These are phyloP conservation scores for Deuterostichococcus epilithicus DNA, from an alignment of 139 green algal genomes.

Conservation along the genomic window DNA sequence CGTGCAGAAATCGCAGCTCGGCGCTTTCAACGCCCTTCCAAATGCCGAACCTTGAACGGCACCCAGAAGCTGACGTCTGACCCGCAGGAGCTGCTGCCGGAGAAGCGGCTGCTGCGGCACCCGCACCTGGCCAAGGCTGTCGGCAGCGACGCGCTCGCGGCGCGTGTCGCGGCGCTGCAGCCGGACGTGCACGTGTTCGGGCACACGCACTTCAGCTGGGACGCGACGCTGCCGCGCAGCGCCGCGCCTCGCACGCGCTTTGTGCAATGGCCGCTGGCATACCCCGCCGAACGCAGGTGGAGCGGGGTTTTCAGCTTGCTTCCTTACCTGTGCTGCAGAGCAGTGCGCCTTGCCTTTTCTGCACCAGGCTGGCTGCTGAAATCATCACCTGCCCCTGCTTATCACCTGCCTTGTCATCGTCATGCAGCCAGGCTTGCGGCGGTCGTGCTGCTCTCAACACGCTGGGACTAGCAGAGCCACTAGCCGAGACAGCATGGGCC, in stretches of 20 bases:
- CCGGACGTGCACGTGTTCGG: slow-evolving; percentile 61
- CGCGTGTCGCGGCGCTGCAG: slow-evolving; percentile 37
- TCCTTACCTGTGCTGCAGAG: background rate
- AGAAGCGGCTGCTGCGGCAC: slow-evolving; percentile 68
- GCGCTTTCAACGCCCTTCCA: background rate
- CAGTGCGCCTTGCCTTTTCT: background rate
- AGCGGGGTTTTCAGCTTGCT: background rate
- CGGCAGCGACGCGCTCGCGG: slow-evolving; percentile 48
- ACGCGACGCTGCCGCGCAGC: slow-evolving; percentile 11
- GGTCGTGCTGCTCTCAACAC: background rate
- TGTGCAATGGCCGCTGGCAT: slow-evolving; percentile 51
- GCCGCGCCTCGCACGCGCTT: slow-evolving; percentile 19
- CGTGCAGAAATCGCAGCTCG: no score
- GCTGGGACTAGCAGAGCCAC: background rate
- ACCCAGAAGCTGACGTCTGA: no score
- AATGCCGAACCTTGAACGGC: background rate
- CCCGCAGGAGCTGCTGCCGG: slow-evolving; percentile 51
- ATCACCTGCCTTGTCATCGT: no score
- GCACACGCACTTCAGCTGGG: slow-evolving; percentile 74
- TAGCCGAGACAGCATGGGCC: no score
- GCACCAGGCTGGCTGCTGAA: background rate
- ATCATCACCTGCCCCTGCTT: background rate
- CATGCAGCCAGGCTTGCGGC: no score
- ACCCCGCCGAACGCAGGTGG: slow-evolving; percentile 34
- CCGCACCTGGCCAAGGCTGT: slow-evolving; percentile 68